Base-by-base conservation (phyloP, 2,329 filamentous ascomycete genomes). In the Pseudogymnoascus sp. region DNA sequence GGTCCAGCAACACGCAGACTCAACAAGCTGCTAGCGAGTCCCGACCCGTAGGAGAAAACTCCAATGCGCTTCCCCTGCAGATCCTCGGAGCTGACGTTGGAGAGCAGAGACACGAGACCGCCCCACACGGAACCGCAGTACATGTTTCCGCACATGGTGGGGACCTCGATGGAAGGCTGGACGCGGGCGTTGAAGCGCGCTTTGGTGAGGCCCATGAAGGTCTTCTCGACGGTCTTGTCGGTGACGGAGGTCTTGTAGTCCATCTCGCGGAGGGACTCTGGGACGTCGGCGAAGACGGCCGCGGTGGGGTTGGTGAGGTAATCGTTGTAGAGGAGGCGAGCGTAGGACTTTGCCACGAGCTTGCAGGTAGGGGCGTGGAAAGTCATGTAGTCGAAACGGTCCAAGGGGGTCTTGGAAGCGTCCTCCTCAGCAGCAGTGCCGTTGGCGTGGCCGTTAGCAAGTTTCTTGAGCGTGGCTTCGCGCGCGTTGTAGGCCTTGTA, bases 301-400 rank as follows among this genome's bases (percentile, higher is more conserved):
- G 82, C 80, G 66, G 85, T 80, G 59, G 89, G 84, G 75, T 91
- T 82, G 75, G 79, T 78, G 37, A 93, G 82, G 80, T 88, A 94
- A 78, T 94, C 90, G 75, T 93, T 91, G 83, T 94, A 94, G 64
- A 93, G 80, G 67, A 94, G 82, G 69, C 90, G 88, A 65, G 84
- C 90, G 74, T 92, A 94, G 16, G 89, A 92, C 80, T 94, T 94
- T 73, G 89, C 81, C 66, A 94, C 90, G 64, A 92, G 82, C 81
- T 94, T 94, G 87, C 90, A 94, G 67, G 87, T 93, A 42, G 90
- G 90, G 16, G 90, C 83, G 76, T 94, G 90, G 85, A 92, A 94
- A 65, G 86, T 77, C 74, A 94, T 77, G 79, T 91, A 90, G 77
- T 93, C 90, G 75, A 94, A 94, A 72, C 89, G 87, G 76, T 93